A percentile compares a stretch with the other conserved stretches of the same genome.
phyloP scores from a whole-genome alignment of 352 stramenopile species.

The Phytophthora podocarpi region DNA sequence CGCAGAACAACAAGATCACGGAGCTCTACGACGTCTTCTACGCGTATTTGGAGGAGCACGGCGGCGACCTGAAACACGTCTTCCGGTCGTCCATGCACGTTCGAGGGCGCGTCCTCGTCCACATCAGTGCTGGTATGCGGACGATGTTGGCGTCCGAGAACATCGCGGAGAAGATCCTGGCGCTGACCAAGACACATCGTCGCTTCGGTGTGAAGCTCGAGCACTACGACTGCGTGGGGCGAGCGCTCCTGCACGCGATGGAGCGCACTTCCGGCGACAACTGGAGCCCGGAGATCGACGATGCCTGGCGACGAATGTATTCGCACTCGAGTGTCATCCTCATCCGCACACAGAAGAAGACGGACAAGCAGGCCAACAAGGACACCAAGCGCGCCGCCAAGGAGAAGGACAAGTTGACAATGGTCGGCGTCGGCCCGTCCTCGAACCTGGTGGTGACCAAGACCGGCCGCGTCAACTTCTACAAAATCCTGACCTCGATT shows the following conservation, averaged over 20 bases:
- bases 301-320: constrained; percentile 49
- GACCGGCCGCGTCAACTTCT: constrained; percentile 23
- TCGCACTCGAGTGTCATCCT: constrained; percentile 53
- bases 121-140: constrained; percentile 63
- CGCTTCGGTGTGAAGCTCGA: constrained; percentile 57
- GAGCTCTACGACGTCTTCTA: constrained; percentile 63
- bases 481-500: constrained; percentile 30
- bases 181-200: constrained; percentile 52
- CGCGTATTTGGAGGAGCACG: constrained; percentile 47
- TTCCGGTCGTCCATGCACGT: constrained; percentile 62
- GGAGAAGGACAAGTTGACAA: constrained; percentile 23
- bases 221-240: constrained; percentile 46
- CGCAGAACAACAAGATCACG: constrained; percentile 41
- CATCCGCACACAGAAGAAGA: constrained; percentile 40
- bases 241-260: constrained; percentile 48
- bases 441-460: constrained; percentile 33
- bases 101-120: constrained; percentile 48
- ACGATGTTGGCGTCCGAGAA: constrained; percentile 42
- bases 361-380: constrained; percentile 28
- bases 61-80: constrained; percentile 52
- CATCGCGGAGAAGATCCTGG: constrained; percentile 41
- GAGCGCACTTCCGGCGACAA: constrained; percentile 39
- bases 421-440: constrained; percentile 9
- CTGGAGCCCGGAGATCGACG: constrained; percentile 45
- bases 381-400: constrained; percentile 16